Evolutionary conservation across 305 asterid species (phyloP), one percentile per base, ranked within the genome.

Genomic region (Fraxinus latifolia): DNA sequence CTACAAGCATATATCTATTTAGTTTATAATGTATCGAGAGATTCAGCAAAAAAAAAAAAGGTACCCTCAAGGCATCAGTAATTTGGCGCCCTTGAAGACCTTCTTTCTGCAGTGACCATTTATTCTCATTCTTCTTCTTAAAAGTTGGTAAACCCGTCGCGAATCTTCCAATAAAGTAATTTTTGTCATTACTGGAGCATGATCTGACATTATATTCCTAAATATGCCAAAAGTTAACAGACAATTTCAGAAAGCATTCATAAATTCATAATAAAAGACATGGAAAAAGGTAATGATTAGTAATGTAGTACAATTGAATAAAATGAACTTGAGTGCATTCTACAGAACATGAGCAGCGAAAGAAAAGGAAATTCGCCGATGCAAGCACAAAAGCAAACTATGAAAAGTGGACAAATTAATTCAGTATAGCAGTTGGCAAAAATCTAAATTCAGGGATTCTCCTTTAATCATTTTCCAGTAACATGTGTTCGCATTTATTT

Each of bases 61-160:
- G 33, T 85, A 90, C 92, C 89, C 90, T 88, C 80, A 90, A 83
- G 80, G 90, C 65, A 44, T 90, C 92, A 15, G 92, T 85, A 77
- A 90, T 80, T 84, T 85, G 91, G 77, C 91, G 89, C 32, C 91
- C 92, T 79, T 83, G 88, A 85, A 90, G 75, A 80, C 91, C 90
- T 85, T 90, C 92, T 78, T 88, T 90, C 76, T 85, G 90, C 74
- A 90, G 17, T 47, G 86, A 82, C 92, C 92, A 90, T 60, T 88
- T 89, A 68, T 86, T 84, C 67, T 87, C 87, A 67, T 78, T 76
- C 84, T 84, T 86, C 82, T 86, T 88, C 88, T 82, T 88, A 85
- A 90, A 88, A 74, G 75, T 84, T 3, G 92, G 92, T 34, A 90
- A 80, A 17, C 91, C 91, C 19, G 47, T 53, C 0, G 44, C 31